Evolutionary conservation across 2,329 filamentous ascomycete species (phyloP).

Genomic region (Teratosphaeria gauchensis): DNA sequence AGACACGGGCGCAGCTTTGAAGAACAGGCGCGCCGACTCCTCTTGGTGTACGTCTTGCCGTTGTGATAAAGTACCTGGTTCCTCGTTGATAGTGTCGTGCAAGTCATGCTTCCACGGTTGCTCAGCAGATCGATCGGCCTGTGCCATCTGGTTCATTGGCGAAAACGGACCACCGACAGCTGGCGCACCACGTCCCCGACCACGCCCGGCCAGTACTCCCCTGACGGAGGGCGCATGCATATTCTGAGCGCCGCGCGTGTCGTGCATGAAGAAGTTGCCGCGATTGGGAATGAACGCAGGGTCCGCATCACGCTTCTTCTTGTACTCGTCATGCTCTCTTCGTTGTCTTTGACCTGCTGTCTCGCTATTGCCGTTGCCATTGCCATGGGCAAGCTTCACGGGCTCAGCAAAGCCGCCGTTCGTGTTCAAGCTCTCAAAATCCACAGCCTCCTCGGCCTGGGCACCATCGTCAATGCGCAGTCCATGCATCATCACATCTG

Average conservation of each 20-base stretch:
- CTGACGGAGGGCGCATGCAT: constrained; percentile 13
- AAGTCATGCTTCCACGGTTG: constrained; percentile 89
- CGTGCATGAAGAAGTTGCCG: constrained; percentile 95
- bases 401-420: constrained; percentile 26
- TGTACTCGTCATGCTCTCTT: constrained; percentile 84
- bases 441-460: constrained; percentile 31
- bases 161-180: constrained; percentile 45
- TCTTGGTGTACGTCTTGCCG: constrained; percentile 9
- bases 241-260: constrained; percentile 49
- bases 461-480: constrained; percentile 38
- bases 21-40: constrained; percentile 20
- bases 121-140: constrained; percentile 53
- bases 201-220: constrained; percentile 40
- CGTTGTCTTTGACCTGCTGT: constrained; percentile 60
- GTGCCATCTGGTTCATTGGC: constrained; percentile 35
- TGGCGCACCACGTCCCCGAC: constrained; percentile 50
- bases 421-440: constrained; percentile 43
- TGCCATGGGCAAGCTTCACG: constrained; percentile 18
- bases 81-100: constrained; percentile 54
- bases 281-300: constrained; percentile 90
- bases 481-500: constrained; percentile 53
- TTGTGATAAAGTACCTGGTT: constrained; percentile 3
- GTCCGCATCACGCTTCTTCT: constrained; percentile 76
- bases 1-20: constrained; percentile 4
- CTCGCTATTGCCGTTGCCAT: constrained; percentile 33